Evolutionary conservation across 2,329 filamentous ascomycete species (phyloP), one percentile per base, ranked within the genome.

Genomic region (Lachnum nothofagi): DNA sequence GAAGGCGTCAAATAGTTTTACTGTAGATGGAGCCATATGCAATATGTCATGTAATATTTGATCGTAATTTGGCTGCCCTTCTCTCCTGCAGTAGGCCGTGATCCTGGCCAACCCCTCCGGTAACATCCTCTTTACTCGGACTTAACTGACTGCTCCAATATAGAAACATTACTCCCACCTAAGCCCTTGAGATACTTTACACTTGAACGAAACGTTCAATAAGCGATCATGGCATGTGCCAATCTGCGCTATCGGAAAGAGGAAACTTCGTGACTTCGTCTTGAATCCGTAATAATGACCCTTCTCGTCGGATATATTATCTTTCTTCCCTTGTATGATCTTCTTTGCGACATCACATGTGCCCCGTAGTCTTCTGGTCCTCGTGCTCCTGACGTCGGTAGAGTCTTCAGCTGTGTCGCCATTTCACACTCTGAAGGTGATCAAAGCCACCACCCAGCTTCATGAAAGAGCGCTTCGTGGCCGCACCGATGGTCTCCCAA

Each of bases 381-480:
- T n/a, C n/a, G n/a, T n/a, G n/a, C n/a, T n/a, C n/a, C n/a, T n/a
- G n/a, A n/a, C n/a, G n/a, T n/a, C n/a, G n/a, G n/a, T n/a, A n/a
- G n/a, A n/a, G n/a, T n/a, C n/a, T n/a, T n/a, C n/a, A n/a, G n/a
- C n/a, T n/a, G n/a, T n/a, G n/a, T n/a, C n/a, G n/a, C n/a, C n/a
- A n/a, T n/a, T n/a, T n/a, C n/a, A n/a, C n/a, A n/a, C n/a, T n/a
- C n/a, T n/a, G n/a, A n/a, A n/a, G n/a, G n/a, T n/a, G n/a, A n/a
- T n/a, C n/a, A n/a, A n/a, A n/a, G n/a, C n/a, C n/a, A n/a, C 25
- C 12, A 29, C 25, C 25, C 12, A 29, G 6, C 12, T 29, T 49
- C 35, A 40, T 42, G 46, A 44, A 24, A 29, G 20, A 6, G 51
- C 22, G 24, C 43, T 60, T 16, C 52, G 53, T 20, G 60, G 59